These are phyloP conservation scores for Tetrapisispora arboricola DNA, from an alignment of 805 yeast genomes.

Conservation along the genomic window DNA sequence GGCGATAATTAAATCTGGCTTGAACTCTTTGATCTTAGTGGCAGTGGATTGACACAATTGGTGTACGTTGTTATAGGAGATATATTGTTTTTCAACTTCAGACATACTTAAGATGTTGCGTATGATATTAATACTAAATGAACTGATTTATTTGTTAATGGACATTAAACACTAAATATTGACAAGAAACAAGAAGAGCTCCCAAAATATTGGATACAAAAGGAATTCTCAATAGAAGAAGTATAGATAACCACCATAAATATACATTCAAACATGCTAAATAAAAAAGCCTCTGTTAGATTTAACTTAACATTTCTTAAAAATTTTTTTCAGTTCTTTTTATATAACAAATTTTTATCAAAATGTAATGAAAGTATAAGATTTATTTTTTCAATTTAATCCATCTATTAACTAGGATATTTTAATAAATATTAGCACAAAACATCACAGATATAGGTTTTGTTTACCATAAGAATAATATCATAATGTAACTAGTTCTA, in stretches of 20 bases:
- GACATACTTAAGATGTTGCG: conserved; percentile 11
- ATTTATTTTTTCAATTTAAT: too few species aligned
- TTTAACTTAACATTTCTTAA: too few species aligned
- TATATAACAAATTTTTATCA: too few species aligned
- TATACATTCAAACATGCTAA: neutral
- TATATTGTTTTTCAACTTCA: conserved; percentile 45
- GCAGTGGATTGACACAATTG: conserved; percentile 59
- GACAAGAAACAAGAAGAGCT: conserved; percentile 1
- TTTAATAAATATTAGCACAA: too few species aligned
- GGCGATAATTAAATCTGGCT: conserved; percentile 87
- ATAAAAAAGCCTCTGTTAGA: too few species aligned
- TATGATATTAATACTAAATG: neutral
- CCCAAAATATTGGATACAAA: neutral
- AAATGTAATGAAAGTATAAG: too few species aligned
- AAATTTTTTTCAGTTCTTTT: too few species aligned
- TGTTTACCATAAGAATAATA: too few species aligned
- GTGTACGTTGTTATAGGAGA: conserved; percentile 73
- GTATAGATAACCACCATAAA: neutral
- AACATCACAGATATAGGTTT: too few species aligned
- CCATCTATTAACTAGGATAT: too few species aligned
- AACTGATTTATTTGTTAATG: neutral
- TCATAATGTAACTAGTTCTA: too few species aligned
- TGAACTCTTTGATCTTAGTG: conserved; percentile 52
- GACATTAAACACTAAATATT: neutral
- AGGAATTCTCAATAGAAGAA: too few species aligned